Base-by-base conservation (phyloP, 2,329 filamentous ascomycete genomes). In the Venturia carpophila region DNA sequence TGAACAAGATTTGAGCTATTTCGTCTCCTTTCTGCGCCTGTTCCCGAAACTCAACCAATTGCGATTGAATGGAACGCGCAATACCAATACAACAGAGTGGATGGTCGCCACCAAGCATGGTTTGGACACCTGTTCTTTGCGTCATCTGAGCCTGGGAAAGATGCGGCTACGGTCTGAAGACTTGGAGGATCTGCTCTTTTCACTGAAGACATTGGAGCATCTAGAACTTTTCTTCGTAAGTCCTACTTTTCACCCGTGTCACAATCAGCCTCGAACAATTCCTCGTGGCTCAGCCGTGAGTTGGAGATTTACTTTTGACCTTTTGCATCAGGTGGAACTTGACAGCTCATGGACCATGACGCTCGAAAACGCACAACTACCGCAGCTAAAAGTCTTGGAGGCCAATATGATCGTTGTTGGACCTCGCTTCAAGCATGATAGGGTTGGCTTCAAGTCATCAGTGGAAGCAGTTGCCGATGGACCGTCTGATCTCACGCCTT, bases 61-160 rank as follows among this genome's bases (percentile, higher is more conserved):
- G 52, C 27, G 52, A 37, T 27, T 58, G 52, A 58, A 58, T 37
- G 52, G 52, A 17, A 58, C 52, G 11, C 52, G 27, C 27, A 37
- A 58, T 27, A 10, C 17, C 27, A 19, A 58, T 27, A 37, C 52
- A 13, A 34, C 30, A 9, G 52, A 58, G 13, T 58, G 52, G 52
- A 34, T 58, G 15, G 21, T 37, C 19, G 27, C 52, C 5, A 37
- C 52, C 19, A 58, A 58, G 27, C 27, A 37, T 58, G 52, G 27
- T 9, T 19, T 58, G 52, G 19, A 19, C 30, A 34, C 30, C 37
- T 37, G 27, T 11, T 58, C 52, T 37, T n/a, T 58, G 27, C 52
- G 30, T 37, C 27, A n/a, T n/a, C 19, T 58, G 19, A 37, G 30
- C 19, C 52, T 58, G 5, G 52, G 52, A 37, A 58, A 58, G 19